Base-by-base conservation (phyloP, 2,329 filamentous ascomycete genomes). In the Diaporthe ampelina region DNA sequence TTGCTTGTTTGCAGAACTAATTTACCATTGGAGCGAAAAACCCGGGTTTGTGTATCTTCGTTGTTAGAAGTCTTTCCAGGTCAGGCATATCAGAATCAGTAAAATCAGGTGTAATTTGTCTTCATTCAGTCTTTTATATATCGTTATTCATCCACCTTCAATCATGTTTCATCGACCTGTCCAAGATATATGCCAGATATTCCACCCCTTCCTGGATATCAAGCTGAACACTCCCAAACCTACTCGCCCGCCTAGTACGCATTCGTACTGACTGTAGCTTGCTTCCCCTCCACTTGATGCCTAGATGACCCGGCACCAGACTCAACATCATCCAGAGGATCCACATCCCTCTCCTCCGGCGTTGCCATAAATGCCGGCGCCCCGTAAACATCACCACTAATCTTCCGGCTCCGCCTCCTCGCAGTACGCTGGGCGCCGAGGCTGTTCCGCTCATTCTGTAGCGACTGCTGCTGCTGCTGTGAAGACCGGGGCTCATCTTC, bases 281-380 rank as follows among this genome's bases (percentile, higher is more conserved):
- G 68, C 59, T 68, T 68, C 24, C 54, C 69, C 11, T 35, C 56
- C 32, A n/a, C 70, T 9, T 56, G 19, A 15, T 61, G 52, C 35
- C 52, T 35, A 9, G 52, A 52, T 10, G 43, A 40, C 24, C 78
- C 77, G 59, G 79, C 74, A 59, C 81, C 78, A 24, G n/a, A n/a
- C 74, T 82, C 59, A 54, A 54, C 50, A 3, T 58, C 69, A 26
- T 78, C 77, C 61, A 81, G 74, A 10, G 79, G 77, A 58, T 82
- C 79, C 24, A 32, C 4, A 71, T 82, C 83, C 54, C 79, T 77
- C 79, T 84, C 82, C 75, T 84, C 82, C 7, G 78, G 78, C 11
- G 80, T 79, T 15, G 82, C 79, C 4, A 79, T 80, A 56, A 85
- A 84, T 32, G 78, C 78, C 43, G 80, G 78, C 35, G 81, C 80